Evolutionary conservation across 345 rosid genomes (phyloP).

Genomic region (Gossypium anomalum): DNA sequence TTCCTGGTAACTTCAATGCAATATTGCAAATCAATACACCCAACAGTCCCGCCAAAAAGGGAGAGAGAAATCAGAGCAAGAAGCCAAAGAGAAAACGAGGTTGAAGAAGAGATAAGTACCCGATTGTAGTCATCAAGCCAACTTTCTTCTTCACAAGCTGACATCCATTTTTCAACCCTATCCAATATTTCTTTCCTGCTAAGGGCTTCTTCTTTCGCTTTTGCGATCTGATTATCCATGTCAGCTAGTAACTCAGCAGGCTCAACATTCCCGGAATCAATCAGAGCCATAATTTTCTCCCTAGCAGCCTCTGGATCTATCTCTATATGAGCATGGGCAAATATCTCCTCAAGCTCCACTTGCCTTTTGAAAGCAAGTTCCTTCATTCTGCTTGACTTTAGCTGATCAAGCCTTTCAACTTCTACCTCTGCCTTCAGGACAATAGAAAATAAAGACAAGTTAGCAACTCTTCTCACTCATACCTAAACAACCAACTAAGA

Average conservation of each 20-base stretch:
- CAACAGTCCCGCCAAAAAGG: background rate
- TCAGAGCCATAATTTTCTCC: slow-evolving; percentile 73
- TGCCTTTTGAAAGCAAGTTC: slow-evolving; percentile 95
- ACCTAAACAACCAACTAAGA: background rate
- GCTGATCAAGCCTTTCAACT: slow-evolving; percentile 92
- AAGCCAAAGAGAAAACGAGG: background rate
- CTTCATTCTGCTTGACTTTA: slow-evolving; percentile 92
- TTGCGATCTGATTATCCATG: slow-evolving; percentile 87
- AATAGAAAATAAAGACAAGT: slow-evolving; percentile 16
- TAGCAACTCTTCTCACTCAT: slow-evolving; percentile 20
- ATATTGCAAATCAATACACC: background rate
- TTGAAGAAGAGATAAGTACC: slow-evolving; percentile 33
- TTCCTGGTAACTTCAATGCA: background rate
- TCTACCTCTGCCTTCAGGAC: slow-evolving; percentile 81
- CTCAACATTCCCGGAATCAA: slow-evolving; percentile 87
- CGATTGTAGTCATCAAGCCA: slow-evolving; percentile 98
- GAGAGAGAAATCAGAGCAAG: background rate
- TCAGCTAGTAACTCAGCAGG: slow-evolving; percentile 87
- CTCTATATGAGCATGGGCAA: slow-evolving; percentile 68
- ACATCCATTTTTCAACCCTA: slow-evolving; percentile 99
- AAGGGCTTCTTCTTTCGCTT: slow-evolving; percentile 82
- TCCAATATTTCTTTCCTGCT: slow-evolving; percentile 95
- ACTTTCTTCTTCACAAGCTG: slow-evolving; percentile 98
- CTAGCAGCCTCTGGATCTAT: slow-evolving; percentile 78
- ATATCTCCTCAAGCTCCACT: slow-evolving; percentile 91